These are phyloP conservation scores for Ceratobasidium sp. DNA, from an alignment of 1,284 basidiomycete species.

Conservation along the genomic window DNA sequence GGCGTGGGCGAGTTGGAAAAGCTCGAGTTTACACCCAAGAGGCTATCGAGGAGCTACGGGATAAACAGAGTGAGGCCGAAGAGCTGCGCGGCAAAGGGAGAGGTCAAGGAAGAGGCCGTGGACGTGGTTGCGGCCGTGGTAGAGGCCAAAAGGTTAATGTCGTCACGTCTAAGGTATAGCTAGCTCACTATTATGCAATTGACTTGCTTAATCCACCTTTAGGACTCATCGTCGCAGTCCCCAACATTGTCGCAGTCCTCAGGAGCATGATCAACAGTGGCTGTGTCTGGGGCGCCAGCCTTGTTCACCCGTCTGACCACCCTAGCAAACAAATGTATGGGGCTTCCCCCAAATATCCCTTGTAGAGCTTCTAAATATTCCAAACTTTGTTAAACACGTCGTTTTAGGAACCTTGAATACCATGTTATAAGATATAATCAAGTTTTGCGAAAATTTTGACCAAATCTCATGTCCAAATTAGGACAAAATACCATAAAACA, in stretches of 20 bases:
- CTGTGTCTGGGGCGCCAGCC: neutral
- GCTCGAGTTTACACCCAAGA: slow-evolving; percentile 9
- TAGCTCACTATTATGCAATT: neutral
- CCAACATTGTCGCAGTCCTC: neutral
- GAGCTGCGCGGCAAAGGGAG: neutral
- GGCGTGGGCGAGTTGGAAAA: neutral
- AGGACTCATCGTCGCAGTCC: neutral
- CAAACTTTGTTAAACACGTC: no score
- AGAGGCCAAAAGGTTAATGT: neutral
- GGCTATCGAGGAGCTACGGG: neutral
- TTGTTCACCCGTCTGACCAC: no score
- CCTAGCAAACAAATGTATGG: no score
- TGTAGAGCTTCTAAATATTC: no score
- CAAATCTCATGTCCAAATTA: neutral
- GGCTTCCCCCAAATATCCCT: no score
- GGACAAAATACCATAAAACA: neutral
- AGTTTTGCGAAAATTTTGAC: slow-evolving; percentile 1
- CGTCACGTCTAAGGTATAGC: neutral
- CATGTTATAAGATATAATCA: neutral
- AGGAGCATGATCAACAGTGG: neutral
- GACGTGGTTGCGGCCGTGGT: neutral
- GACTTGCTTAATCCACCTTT: neutral
- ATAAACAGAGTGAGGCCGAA: neutral
- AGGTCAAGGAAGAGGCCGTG: neutral
- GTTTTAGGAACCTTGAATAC: no score